A percentile compares a stretch with the other conserved stretches of the same genome.
phyloP scores from a whole-genome alignment of 352 stramenopile genomes.

The Pythium phragmiticola region DNA sequence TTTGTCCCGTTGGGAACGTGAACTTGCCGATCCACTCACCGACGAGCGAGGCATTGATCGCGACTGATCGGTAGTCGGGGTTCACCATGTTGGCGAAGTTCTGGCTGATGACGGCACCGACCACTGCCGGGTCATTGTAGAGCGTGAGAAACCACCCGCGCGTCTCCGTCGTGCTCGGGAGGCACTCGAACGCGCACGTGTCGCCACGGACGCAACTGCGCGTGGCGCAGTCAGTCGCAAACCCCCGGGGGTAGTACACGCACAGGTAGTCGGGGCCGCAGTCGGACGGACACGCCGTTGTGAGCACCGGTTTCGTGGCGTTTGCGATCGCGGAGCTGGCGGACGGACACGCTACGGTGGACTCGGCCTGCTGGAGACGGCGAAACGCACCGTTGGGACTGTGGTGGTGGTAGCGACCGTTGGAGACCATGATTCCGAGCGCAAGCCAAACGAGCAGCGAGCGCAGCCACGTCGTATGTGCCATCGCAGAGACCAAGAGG shows the following conservation, averaged over 20 bases:
- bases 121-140: neutral
- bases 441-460: too few relatives aligned
- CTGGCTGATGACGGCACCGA: constrained; percentile 13
- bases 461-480: too few relatives aligned
- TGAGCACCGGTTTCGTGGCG: constrained; percentile 11
- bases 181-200: constrained; percentile 15
- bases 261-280: constrained; percentile 10
- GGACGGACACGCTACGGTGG: neutral
- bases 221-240: constrained; percentile 1
- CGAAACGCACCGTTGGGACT: too few relatives aligned
- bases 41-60: constrained; percentile 9
- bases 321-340: neutral
- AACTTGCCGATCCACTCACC: neutral
- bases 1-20: neutral
- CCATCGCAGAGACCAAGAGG: too few relatives aligned
- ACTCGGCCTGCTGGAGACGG: too few relatives aligned
- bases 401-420: too few relatives aligned
- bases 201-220: constrained; percentile 12
- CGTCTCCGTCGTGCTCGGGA: neutral
- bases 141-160: constrained; percentile 14
- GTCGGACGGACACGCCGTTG: constrained; percentile 9
- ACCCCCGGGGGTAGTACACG: constrained; percentile 9
- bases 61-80: neutral
- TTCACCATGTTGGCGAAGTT: neutral
- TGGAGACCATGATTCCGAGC: too few relatives aligned